A percentile compares a stretch with the other conserved stretches of the same genome.
Evolutionary conservation across 169 alveolate genomes (phyloP).

Genomic region (Plasmodium knowlesi): DNA sequence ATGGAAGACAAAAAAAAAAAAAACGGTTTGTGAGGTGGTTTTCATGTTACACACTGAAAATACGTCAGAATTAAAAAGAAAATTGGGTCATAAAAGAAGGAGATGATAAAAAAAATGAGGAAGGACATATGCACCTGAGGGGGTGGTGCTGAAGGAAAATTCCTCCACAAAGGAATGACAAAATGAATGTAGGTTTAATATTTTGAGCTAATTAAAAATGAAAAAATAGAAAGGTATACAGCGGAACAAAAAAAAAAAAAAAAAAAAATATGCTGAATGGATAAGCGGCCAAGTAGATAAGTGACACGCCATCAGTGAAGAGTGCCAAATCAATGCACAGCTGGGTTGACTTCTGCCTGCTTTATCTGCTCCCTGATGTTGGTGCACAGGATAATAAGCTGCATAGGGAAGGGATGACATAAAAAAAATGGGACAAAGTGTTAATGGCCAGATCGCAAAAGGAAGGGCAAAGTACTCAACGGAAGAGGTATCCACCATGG

Average conservation of each 20-base stretch:
- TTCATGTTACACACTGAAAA: not conserved
- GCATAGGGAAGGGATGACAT: not conserved
- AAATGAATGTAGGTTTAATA: not conserved
- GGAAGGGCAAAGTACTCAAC: not conserved
- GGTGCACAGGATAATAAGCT: constrained; percentile 44
- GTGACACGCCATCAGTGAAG: not conserved
- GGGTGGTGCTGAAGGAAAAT: not conserved
- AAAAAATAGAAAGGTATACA: not conserved
- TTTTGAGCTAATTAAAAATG: constrained; percentile 14
- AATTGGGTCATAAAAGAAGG: not conserved
- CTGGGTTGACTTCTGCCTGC: constrained; percentile 30
- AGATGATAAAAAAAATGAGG: not conserved
- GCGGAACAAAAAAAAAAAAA: not conserved
- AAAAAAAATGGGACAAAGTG: not conserved
- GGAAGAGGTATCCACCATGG: not conserved
- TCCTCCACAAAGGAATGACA: not conserved
- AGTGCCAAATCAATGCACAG: not conserved
- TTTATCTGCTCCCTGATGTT: constrained; percentile 48
- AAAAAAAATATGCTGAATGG: not conserved
- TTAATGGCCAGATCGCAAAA: not conserved
- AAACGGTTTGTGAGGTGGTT: not conserved
- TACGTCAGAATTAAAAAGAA: not conserved
- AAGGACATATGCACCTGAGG: not conserved
- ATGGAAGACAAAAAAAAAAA: not conserved
- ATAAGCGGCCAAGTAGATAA: not conserved